phyloP scores from a whole-genome alignment of 192 early-diverging fungal species.

The Umbelopsis sp. region DNA sequence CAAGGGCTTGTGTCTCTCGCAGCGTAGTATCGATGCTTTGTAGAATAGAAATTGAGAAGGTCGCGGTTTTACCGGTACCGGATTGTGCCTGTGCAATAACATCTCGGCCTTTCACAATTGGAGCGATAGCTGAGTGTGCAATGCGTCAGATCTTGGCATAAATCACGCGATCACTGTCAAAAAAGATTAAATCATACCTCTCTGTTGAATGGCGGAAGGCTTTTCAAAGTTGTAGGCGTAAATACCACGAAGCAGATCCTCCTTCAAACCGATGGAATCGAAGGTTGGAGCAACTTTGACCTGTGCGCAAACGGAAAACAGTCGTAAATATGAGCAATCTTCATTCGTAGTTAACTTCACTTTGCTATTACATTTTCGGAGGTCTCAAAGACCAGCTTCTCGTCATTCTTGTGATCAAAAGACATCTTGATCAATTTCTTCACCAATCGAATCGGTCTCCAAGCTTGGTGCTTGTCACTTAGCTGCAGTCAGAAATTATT shows the following conservation, averaged over 20 bases:
- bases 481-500: not conserved
- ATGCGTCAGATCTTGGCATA: not conserved
- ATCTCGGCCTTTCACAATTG: conserved; percentile 93
- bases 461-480: not conserved
- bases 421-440: conserved; percentile 29
- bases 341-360: not conserved
- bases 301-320: conserved; percentile 24
- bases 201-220: conserved; percentile 98
- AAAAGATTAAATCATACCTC: conserved; percentile 41
- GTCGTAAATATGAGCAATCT: not conserved
- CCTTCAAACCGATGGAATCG: conserved; percentile 96
- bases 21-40: conserved; percentile 84
- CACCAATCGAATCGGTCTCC: conserved; percentile 10
- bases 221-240: conserved; percentile 99
- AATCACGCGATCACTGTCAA: not conserved
- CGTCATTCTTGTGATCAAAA: conserved; percentile 49
- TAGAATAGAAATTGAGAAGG: conserved; percentile 99
- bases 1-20: conserved; percentile 89
- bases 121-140: conserved; percentile 73
- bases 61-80: conserved; percentile 99
- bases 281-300: conserved; percentile 73
- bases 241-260: conserved; percentile 94
- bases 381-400: conserved; percentile 77
- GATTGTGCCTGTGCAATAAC: conserved; percentile 99
- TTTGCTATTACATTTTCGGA: conserved; percentile 79